Percentiles rank a stretch among this genome's conserved stretches.
phyloP scores from a whole-genome alignment of 2,329 filamentous ascomycete genomes.

The Aspergillus cejpii region DNA sequence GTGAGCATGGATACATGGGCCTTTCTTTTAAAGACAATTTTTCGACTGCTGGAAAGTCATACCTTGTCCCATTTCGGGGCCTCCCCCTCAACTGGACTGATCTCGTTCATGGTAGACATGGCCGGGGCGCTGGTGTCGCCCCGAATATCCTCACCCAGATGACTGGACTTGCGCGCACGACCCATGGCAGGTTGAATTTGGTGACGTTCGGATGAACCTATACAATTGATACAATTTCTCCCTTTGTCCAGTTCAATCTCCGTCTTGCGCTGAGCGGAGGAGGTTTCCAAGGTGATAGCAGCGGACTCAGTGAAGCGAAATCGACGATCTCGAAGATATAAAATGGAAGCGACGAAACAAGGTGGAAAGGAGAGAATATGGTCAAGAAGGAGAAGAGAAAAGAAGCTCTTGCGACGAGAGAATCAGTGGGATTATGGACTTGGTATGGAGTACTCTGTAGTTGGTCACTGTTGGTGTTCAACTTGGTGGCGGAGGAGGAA shows the following conservation, averaged over 20 bases:
- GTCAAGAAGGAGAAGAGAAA: not conserved
- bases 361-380: not conserved
- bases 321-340: not conserved
- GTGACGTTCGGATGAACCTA: not conserved
- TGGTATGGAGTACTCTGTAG: no score
- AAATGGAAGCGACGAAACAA: not conserved
- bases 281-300: not conserved
- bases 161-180: constrained; percentile 40
- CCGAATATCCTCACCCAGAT: constrained; percentile 42
- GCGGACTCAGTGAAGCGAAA: not conserved
- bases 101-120: constrained; percentile 41
- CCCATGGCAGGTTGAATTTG: constrained; percentile 24
- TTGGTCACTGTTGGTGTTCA: no score
- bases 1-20: constrained; percentile 2
- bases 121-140: constrained; percentile 44
- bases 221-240: not conserved
- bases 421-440: no score
- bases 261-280: not conserved
- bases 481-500: no score
- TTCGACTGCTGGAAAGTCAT: constrained; percentile 5
- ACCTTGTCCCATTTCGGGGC: constrained; percentile 29
- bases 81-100: constrained; percentile 28
- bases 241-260: not conserved
- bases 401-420: not conserved
- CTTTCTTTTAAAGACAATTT: no score